Conservation (phyloP, 371 early-diverging fungal genomes). For the Apophysomyces trapeziformis region DNA sequence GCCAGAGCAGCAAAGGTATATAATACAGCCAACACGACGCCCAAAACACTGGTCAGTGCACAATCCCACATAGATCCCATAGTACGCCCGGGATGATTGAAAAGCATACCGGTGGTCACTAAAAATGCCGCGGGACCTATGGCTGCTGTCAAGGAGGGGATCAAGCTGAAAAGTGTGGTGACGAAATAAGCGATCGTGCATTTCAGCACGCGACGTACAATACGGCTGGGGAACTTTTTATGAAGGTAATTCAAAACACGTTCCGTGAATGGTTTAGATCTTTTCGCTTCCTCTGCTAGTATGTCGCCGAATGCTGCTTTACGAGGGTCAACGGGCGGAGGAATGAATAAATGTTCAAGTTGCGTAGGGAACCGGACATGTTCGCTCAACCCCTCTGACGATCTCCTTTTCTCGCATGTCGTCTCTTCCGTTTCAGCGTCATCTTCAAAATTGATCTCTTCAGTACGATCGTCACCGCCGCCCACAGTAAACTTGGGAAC, state of each 20-base stretch:
- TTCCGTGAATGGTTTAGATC: constrained; percentile 6
- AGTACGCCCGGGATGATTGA: constrained; percentile 52
- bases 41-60: constrained; percentile 41
- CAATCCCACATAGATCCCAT: constrained; percentile 54
- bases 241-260: constrained; percentile 25
- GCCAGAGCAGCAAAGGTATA: constrained; percentile 40
- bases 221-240: constrained; percentile 50
- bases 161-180: constrained; percentile 46
- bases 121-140: constrained; percentile 51
- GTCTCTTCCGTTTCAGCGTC: background rate
- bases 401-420: background rate
- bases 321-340: background rate
- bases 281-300: background rate
- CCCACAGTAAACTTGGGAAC: constrained; percentile 3
- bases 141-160: constrained; percentile 31
- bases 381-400: background rate
- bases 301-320: background rate
- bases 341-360: constrained; percentile 7
- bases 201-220: constrained; percentile 59
- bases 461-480: constrained; percentile 1
- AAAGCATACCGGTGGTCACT: constrained; percentile 43
- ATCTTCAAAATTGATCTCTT: constrained; percentile 6
- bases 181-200: constrained; percentile 56
- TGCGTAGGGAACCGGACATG: constrained; percentile 4
- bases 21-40: constrained; percentile 33